phyloP scores from a whole-genome alignment of 306 rosid genomes.

The Acmispon strigosus region DNA sequence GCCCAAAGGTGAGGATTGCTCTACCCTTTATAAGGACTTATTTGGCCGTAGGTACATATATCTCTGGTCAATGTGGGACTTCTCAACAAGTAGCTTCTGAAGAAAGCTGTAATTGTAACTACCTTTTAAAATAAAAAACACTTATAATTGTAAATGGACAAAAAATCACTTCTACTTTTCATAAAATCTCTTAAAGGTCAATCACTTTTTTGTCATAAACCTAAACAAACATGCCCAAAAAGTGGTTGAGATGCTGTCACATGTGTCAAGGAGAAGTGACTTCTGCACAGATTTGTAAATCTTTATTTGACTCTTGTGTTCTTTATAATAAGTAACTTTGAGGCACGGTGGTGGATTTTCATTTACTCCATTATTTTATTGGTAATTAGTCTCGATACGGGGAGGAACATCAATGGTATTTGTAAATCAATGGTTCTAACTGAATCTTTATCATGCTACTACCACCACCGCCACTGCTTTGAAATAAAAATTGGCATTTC shows the following conservation, averaged over 20 bases:
- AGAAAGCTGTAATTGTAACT: no score
- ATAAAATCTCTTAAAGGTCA: no score
- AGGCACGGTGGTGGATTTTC: constrained; percentile 1
- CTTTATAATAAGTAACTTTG: not conserved
- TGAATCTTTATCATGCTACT: not conserved
- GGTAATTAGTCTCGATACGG: not conserved
- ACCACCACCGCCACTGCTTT: no score
- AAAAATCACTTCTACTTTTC: no score
- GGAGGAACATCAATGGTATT: not conserved
- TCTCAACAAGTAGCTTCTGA: no score
- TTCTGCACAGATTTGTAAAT: not conserved
- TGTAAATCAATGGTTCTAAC: not conserved
- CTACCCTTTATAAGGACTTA: no score
- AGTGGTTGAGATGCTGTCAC: constrained; percentile 1
- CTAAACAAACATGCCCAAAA: not conserved
- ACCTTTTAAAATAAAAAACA: no score
- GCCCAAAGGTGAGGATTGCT: no score
- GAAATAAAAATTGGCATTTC: not conserved
- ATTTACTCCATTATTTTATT: not conserved
- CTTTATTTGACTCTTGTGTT: not conserved
- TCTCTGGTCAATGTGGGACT: no score
- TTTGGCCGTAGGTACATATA: no score
- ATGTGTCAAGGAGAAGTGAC: constrained; percentile 5
- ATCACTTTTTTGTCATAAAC: no score
- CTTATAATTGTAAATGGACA: no score